Percentiles rank a stretch among this genome's conserved stretches.
Conservation (phyloP, 148 eudicot genomes). For the Camellia japonica region DNA sequence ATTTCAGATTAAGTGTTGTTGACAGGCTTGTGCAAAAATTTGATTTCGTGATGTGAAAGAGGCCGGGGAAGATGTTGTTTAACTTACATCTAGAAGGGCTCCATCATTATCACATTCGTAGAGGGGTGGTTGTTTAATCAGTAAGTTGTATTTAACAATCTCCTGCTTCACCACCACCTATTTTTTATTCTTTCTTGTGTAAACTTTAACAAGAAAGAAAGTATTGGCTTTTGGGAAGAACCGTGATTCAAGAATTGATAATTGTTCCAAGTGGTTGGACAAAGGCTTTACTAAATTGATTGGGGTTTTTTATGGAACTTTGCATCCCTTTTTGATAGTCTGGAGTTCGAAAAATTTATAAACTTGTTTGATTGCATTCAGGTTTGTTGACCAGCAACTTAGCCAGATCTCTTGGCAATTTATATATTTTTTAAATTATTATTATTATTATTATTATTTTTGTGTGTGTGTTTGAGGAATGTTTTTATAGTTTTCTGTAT, state of each 20-base stretch:
- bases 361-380: background rate
- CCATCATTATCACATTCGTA: background rate
- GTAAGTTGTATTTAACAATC: background rate
- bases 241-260: background rate
- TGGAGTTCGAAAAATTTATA: background rate
- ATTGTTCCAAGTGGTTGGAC: background rate
- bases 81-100: background rate
- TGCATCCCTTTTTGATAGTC: background rate
- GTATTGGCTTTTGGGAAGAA: background rate
- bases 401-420: background rate
- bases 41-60: background rate
- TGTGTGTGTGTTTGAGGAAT: too few relatives aligned
- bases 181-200: background rate
- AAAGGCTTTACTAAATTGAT: background rate
- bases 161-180: background rate
- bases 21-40: conserved; percentile 9
- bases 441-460: too few relatives aligned
- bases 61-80: background rate
- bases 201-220: too few relatives aligned
- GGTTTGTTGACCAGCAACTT: background rate
- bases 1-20: background rate
- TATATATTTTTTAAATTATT: background rate
- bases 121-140: background rate
- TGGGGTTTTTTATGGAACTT: background rate
- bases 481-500: too few relatives aligned